These are phyloP conservation scores for Podospora didyma DNA, from an alignment of 495 filamentous ascomycete genomes.

Conservation along the genomic window DNA sequence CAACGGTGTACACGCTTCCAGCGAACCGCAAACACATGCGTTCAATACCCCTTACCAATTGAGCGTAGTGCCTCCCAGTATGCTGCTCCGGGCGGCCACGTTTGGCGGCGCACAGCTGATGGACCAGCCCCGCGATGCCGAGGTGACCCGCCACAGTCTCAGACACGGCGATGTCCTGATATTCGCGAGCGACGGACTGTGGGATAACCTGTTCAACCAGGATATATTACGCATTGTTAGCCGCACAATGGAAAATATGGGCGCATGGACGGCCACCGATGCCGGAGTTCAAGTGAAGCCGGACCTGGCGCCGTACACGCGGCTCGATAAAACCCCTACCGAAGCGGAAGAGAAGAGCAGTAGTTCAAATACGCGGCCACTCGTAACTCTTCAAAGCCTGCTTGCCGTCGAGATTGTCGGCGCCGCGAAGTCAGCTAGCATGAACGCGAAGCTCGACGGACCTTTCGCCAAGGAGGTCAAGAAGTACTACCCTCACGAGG, in stretches of 20 bases:
- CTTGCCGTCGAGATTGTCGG: constrained; percentile 71
- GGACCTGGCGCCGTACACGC: constrained; percentile 49
- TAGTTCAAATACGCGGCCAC: constrained; percentile 4
- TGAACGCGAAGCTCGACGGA: constrained; percentile 73
- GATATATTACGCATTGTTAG: constrained; percentile 79
- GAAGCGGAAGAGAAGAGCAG: not conserved
- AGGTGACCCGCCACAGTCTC: constrained; percentile 66
- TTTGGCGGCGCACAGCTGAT: constrained; percentile 78
- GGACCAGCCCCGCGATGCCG: constrained; percentile 83
- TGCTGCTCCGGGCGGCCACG: constrained; percentile 67
- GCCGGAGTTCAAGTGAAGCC: constrained; percentile 57
- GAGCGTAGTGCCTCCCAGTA: constrained; percentile 75
- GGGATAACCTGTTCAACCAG: constrained; percentile 91
- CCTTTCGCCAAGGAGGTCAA: constrained; percentile 95
- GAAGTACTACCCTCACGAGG: constrained; percentile 75
- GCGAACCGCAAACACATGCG: constrained; percentile 84
- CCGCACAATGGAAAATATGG: constrained; percentile 62
- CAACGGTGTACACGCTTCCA: constrained; percentile 77
- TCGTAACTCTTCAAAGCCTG: constrained; percentile 63
- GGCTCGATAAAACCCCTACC: constrained; percentile 27
- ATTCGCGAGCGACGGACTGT: constrained; percentile 91
- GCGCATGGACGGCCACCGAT: constrained; percentile 67
- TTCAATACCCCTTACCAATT: constrained; percentile 98
- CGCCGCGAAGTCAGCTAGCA: constrained; percentile 80
- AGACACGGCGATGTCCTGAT: constrained; percentile 88